Evolutionary conservation across 1,284 basidiomycete genomes (phyloP).

Genomic region (Coniferiporia weirii): DNA sequence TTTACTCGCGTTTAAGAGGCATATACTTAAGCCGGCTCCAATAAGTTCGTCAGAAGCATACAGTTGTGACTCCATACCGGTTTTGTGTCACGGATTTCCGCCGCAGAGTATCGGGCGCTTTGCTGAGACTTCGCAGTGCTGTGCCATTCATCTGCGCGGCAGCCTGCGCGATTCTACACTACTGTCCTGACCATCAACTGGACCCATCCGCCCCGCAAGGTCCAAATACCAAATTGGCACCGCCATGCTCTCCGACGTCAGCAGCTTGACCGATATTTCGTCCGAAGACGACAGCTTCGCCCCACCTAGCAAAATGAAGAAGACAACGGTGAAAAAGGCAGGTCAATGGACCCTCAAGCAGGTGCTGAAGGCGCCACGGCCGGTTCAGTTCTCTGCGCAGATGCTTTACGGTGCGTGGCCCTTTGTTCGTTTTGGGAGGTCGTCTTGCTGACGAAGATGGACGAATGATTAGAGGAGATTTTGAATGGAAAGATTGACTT

Average conservation of each 20-base stretch:
- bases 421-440: not conserved
- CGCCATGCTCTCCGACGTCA: slow-evolving; percentile 15
- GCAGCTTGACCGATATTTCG: slow-evolving; percentile 14
- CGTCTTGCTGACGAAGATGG: not conserved
- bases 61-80: too few species aligned
- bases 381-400: slow-evolving; percentile 65
- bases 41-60: too few species aligned
- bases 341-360: slow-evolving; percentile 45
- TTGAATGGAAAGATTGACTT: slow-evolving; percentile 53
- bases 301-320: slow-evolving; percentile 23
- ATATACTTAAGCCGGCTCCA: too few species aligned
- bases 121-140: too few species aligned
- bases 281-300: slow-evolving; percentile 24
- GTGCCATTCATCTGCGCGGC: too few species aligned
- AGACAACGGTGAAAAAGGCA: slow-evolving; percentile 18
- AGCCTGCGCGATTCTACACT: too few species aligned
- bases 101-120: too few species aligned
- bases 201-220: too few species aligned
- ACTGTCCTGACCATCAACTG: too few species aligned
- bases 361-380: slow-evolving; percentile 53
- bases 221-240: not conserved
- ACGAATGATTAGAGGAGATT: slow-evolving; percentile 48
- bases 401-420: slow-evolving; percentile 52
- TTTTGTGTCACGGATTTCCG: too few species aligned
- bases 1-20: too few species aligned